Base-by-base conservation (phyloP, 208 protist genomes). In the Sergeia podlipaevii region DNA sequence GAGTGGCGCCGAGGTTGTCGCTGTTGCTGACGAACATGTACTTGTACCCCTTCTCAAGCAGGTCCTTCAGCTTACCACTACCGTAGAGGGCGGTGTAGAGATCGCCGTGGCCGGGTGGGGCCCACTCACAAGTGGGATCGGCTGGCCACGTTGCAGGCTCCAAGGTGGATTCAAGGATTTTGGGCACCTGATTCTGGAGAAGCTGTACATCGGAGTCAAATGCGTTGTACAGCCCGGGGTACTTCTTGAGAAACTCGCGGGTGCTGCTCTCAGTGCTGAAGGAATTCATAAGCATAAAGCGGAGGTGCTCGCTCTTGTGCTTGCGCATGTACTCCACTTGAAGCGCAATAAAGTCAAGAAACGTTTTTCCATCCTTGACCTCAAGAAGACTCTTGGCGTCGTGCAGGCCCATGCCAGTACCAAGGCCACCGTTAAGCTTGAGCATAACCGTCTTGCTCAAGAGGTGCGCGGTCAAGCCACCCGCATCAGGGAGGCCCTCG, bases 51-150 rank as follows among this genome's bases (percentile, higher is more conserved):
- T 88, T 65, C 6, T 66, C 15, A 10, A 91, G 24, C 15, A 98
- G 73, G 4, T 76, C 52, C 32, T 96, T 63, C 37, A 97, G 74
- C 70, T 83, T 93, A 42, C 96, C 96, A 45, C 78, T 91, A 38
- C 88, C 80, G 45, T 93, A 78, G 10, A 99, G 78, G 7, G 93
- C 81, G 11, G 80, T 88, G 77, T 98, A 99, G 27, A 99, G 65
- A 66, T 99, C 98, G 18, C 98, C 99, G 70, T 99, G 98, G n/a
- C 99, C 99, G 7, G 98, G 98, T 20, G 99, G 99, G 54, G 97
- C 97, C 96, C 94, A 98, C 65, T 98, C 80, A 61, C 57, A 77
- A 13, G 24, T 41, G 23, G 66, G 56, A 50, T 84, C 62, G 33
- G 30, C 33, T 33, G 77, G 63, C 69, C 83, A 91, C 29, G 24